These are phyloP conservation scores for Pterocarpus macrocarpus DNA, from an alignment of 306 rosid species.

Conservation along the genomic window DNA sequence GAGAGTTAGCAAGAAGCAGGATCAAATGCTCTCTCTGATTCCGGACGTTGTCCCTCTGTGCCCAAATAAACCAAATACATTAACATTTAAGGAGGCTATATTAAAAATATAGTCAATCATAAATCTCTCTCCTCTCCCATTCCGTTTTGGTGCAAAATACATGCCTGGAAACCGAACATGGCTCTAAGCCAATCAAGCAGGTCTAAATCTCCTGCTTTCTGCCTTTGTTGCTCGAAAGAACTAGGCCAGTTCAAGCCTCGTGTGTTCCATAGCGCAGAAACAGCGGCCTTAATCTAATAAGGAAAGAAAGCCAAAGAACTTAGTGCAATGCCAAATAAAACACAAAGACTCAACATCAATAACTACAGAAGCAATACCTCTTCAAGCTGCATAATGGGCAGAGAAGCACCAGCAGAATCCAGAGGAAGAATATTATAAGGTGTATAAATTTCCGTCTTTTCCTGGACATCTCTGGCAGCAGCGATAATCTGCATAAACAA, in stretches of 20 bases:
- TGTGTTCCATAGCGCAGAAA: conserved; percentile 77
- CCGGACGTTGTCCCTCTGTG: conserved; percentile 90
- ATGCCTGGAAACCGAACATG: conserved; percentile 96
- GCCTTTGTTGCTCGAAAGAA: conserved; percentile 82
- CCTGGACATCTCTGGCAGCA: conserved; percentile 99
- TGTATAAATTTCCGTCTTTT: conserved; percentile 86
- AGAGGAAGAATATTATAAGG: conserved; percentile 96
- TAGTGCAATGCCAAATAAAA: conserved; percentile 46
- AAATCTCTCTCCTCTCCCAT: conserved; percentile 23
- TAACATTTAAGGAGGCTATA: conserved; percentile 35
- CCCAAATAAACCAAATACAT: conserved; percentile 53
- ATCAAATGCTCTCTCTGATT: conserved; percentile 96
- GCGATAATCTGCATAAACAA: conserved; percentile 80
- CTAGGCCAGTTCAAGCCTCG: conserved; percentile 93
- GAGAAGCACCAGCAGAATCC: conserved; percentile 93
- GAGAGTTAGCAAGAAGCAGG: conserved; percentile 87
- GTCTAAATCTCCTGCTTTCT: conserved; percentile 79
- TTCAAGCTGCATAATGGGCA: conserved; percentile 93
- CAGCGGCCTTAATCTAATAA: conserved; percentile 87
- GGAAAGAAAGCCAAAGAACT: conserved; percentile 46
- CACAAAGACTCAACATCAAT: conserved; percentile 11
- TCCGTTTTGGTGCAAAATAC: conserved; percentile 36
- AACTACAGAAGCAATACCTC: conserved; percentile 65
- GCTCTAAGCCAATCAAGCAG: conserved; percentile 98
- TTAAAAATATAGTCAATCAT: conserved; percentile 25